phyloP scores from a whole-genome alignment of 768 basidiomycete genomes.

The Amanita phalloides region DNA sequence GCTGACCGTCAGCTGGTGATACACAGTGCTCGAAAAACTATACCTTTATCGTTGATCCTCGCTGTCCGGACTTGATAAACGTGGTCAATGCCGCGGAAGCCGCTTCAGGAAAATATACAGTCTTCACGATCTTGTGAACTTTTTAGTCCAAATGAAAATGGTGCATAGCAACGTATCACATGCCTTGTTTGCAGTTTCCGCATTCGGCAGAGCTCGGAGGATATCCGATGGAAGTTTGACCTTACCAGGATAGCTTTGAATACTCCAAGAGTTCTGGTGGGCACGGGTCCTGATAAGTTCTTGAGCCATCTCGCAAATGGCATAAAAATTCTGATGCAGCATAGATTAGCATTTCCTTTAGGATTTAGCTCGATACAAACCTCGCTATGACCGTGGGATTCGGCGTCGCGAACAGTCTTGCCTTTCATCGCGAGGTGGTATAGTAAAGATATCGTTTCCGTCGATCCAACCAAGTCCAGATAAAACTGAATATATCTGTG shows the following conservation, averaged over 20 bases:
- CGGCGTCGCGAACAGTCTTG: slow-evolving; percentile 81
- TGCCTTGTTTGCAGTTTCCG: slow-evolving; percentile 59
- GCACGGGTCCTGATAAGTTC: slow-evolving; percentile 70
- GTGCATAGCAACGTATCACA: background rate
- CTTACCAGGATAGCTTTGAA: slow-evolving; percentile 74
- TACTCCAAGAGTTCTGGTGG: slow-evolving; percentile 56
- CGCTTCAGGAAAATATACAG: slow-evolving; percentile 55
- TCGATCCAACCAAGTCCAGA: slow-evolving; percentile 60
- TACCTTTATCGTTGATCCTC: slow-evolving; percentile 25
- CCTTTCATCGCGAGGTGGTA: slow-evolving; percentile 72
- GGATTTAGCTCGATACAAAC: slow-evolving; percentile 24
- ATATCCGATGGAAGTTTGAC: slow-evolving; percentile 76
- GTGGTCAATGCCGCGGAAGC: slow-evolving; percentile 48
- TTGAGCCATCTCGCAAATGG: slow-evolving; percentile 82
- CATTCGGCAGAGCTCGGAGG: slow-evolving; percentile 55
- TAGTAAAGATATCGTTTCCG: slow-evolving; percentile 80
- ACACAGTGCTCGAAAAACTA: background rate
- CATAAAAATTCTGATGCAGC: slow-evolving; percentile 68
- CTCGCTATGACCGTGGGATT: slow-evolving; percentile 58
- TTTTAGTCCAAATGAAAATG: background rate
- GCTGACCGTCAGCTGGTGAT: background rate
- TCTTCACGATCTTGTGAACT: slow-evolving; percentile 46
- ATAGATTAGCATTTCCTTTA: background rate
- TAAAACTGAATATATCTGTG: slow-evolving; percentile 84
- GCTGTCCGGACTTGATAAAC: slow-evolving; percentile 16